Evolutionary conservation across 148 eudicot genomes (phyloP), one percentile per base, ranked within the genome.

Genomic region (Rhododendron henanense): DNA sequence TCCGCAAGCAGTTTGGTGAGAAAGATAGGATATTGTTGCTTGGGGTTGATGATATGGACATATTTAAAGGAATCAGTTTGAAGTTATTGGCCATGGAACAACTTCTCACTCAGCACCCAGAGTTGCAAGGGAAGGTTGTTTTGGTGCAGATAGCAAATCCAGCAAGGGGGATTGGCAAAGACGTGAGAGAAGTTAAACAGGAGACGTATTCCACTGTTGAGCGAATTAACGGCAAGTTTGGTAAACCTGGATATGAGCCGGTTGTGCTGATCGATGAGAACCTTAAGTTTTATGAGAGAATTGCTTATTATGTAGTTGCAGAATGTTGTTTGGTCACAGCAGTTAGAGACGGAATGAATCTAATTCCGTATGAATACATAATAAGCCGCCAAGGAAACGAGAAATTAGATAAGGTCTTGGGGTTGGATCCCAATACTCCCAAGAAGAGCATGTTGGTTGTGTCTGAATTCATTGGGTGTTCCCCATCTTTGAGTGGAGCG

Each of bases 1-100:
- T 90, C 31, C 79, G 86, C 4, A 77, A 86, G 57, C 88, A 90
- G 71, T 90, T 86, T 84, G 67, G 41, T 48, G 85, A 84, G 63
- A 82, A 86, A 65, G 90, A 81, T 37, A 84, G 84, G 80, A 84
- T 65, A 10, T 83, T 91, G 87, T 79, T 91, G 82, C 89, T 91
- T 18, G 93, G 93, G 81, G 92, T 91, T 2, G 93, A 91, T 86
- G 93, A 91, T 83, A 86, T 91, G 90, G 93, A 91, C 84, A 91
- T 91, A 51, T 91, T 91, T 87, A 91, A 91, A 85, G 93, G 93
- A 39, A 90, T 91, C 31, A 89, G 90, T 50, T 76, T 91, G 82
- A 91, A 91, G 81, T 84, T 91, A 44, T 82, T 90, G 87, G 93
- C 93, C 7, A 85, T 91, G 90, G 93, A 91, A 44, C 92, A 89